Base-by-base conservation (phyloP, 1,284 basidiomycete genomes). In the Caloboletus inedulis region DNA sequence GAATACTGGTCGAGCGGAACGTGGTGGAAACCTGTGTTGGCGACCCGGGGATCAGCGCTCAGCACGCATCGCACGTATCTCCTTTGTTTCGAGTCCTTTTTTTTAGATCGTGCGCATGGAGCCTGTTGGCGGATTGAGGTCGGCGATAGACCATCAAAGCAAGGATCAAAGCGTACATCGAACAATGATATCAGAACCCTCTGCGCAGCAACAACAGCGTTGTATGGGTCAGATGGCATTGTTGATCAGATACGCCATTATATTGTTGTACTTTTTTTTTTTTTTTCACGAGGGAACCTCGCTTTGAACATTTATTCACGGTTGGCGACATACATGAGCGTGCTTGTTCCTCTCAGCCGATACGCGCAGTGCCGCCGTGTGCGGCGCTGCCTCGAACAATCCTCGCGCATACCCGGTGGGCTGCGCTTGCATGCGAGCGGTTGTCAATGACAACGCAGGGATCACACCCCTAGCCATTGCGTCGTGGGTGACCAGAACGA, bases 71-170 rank as follows among this genome's bases (percentile, higher is more conserved):
- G 36, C 42, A 33, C 34, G 34, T 25, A 36, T 52, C 27, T 34
- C 21, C 19, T 7, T 25, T 25, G 18, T 43, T 21, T 33, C 30
- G n/a, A 3, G 2, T 18, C 4, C 16, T 29, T 21, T 23, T 35
- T 43, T 14, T 30, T 27, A 7, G 12, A 45, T 18, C 13, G n/a
- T n/a, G 21, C 27, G 13, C 19, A 27, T n/a, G 40, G 43, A 31
- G 36, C 33, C n/a, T n/a, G 47, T 45, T 36, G 19, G 13, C 7
- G 16, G 12, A 25, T 12, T 2, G 36, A 12, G 5, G 40, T 40
- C 35, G 60, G 45, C 36, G n/a, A 47, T 33, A 39, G 13, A 30
- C 29, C 33, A 59, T 51, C 43, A 58, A 40, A 47, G 25, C 23
- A 41, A 31, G 48, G 30, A 40, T 40, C 18, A 27, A 19, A 34